Percentiles rank a stretch among this genome's conserved stretches.
Evolutionary conservation across 2,329 filamentous ascomycete species (phyloP).

Genomic region (Fusarium proliferatum): DNA sequence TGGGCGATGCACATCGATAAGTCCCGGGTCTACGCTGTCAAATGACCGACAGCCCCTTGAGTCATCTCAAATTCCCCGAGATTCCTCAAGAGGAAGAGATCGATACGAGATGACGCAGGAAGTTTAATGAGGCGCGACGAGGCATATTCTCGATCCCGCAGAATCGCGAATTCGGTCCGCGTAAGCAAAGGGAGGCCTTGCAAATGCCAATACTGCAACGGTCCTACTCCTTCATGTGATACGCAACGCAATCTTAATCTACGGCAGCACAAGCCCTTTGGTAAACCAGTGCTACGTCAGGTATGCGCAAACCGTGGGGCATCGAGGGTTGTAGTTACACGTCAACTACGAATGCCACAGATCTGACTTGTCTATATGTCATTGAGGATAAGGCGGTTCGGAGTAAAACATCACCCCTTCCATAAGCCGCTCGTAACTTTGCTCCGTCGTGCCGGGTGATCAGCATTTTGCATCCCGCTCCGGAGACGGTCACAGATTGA

Average conservation of each 20-base stretch:
- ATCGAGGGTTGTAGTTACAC: neutral
- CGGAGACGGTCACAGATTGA: constrained; percentile 11
- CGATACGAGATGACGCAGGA: constrained; percentile 23
- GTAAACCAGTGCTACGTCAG: constrained; percentile 15
- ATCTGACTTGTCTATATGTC: neutral
- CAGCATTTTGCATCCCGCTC: constrained; percentile 2
- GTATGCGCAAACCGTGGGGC: neutral
- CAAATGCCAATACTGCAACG: constrained; percentile 18
- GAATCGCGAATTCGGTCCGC: constrained; percentile 29
- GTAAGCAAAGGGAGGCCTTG: constrained; percentile 25
- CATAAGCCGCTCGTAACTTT: constrained; percentile 23
- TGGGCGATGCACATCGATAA: constrained; percentile 1
- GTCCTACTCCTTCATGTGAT: constrained; percentile 1
- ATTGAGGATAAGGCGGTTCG: neutral
- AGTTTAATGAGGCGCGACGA: constrained; percentile 16
- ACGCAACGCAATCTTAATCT: constrained; percentile 27
- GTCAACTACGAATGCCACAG: neutral
- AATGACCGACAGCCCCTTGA: constrained; percentile 24
- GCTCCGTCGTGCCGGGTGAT: constrained; percentile 12
- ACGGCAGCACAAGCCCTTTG: constrained; percentile 5
- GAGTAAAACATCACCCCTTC: neutral
- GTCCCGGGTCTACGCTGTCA: constrained; percentile 13
- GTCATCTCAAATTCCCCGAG: constrained; percentile 18
- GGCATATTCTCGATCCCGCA: constrained; percentile 27
- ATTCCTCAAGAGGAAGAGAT: constrained; percentile 20